Conservation (phyloP, 169 alveolate genomes). For the Eimeria praecox region DNA sequence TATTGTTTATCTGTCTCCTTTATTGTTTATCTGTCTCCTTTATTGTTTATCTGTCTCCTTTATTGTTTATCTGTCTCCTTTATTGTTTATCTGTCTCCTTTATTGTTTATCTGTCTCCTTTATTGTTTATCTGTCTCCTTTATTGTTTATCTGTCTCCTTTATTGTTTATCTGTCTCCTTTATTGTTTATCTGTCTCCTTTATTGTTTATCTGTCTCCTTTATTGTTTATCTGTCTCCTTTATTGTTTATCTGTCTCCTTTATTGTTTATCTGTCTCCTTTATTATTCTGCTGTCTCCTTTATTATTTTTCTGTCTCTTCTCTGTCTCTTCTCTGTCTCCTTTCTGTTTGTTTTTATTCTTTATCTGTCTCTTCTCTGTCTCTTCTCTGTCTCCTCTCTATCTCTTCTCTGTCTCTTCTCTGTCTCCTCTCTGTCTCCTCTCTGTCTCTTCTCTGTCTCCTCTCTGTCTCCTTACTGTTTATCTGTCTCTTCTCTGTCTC, state of each 20-base stretch:
- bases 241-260: neutral
- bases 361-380: neutral
- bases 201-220: too few relatives aligned
- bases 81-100: conserved; percentile 7
- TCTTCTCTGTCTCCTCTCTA: neutral
- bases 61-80: conserved; percentile 43
- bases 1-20: too few relatives aligned
- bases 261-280: neutral
- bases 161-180: too few relatives aligned
- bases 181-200: too few relatives aligned
- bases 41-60: too few relatives aligned
- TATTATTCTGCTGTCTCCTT: neutral
- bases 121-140: too few relatives aligned
- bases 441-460: neutral
- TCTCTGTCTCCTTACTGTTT: too few relatives aligned
- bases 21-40: too few relatives aligned
- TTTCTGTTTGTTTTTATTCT: neutral
- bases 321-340: neutral
- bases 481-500: neutral
- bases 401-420: neutral
- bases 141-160: too few relatives aligned
- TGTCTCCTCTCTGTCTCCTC: neutral
- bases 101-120: too few relatives aligned
- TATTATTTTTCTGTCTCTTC: neutral
- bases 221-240: conserved; percentile 89